These are phyloP conservation scores for Phaseolus lunatus DNA, from an alignment of 306 rosid species.

Conservation along the genomic window DNA sequence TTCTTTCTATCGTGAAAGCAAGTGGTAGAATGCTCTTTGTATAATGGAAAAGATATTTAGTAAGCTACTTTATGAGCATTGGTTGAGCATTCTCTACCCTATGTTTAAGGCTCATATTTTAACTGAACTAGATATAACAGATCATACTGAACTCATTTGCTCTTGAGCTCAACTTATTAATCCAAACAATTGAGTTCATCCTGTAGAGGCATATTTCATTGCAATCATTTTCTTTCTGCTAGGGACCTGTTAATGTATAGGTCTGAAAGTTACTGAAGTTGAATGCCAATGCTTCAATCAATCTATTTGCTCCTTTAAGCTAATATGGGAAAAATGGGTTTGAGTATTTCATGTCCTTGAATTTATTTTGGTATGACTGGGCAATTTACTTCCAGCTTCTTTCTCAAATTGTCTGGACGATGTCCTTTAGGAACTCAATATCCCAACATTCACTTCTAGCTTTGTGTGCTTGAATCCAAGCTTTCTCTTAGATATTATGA, in stretches of 20 bases:
- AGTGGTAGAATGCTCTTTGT: slow-evolving; percentile 1
- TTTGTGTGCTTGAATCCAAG: neutral
- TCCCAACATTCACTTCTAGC: neutral
- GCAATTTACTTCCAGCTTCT: neutral
- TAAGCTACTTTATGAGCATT: neutral
- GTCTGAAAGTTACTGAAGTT: neutral
- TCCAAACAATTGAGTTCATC: neutral
- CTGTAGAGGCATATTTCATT: neutral
- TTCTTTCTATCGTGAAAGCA: neutral
- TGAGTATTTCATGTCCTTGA: neutral
- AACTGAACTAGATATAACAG: neutral
- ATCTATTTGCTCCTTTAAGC: neutral
- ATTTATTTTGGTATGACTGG: neutral
- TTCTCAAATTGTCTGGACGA: neutral
- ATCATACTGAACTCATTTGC: neutral
- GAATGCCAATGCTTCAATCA: neutral
- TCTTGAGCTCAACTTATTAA: neutral
- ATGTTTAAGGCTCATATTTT: neutral
- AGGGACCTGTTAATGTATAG: neutral
- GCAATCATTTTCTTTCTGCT: neutral
- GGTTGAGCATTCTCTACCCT: neutral
- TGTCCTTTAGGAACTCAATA: neutral
- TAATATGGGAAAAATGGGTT: neutral
- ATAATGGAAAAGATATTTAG: neutral
- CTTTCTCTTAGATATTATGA: no score